phyloP scores from a whole-genome alignment of 441 rosid genomes.

The Populus hybrid region DNA sequence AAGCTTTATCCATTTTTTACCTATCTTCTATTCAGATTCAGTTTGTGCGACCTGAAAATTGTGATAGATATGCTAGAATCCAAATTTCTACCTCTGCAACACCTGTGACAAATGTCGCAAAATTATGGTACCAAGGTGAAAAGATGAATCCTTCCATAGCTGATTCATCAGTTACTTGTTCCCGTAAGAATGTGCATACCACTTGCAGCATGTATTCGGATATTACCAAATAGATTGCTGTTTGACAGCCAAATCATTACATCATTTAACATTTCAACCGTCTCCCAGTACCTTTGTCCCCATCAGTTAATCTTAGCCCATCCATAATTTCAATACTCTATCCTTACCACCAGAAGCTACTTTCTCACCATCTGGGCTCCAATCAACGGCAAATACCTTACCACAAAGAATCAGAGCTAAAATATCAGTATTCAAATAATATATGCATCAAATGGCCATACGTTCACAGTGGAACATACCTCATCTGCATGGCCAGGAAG shows the following conservation, averaged over 20 bases:
- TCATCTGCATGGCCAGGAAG: conserved; percentile 98
- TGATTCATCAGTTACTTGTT: background rate
- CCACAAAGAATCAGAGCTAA: background rate
- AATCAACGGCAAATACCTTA: conserved; percentile 89
- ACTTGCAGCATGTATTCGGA: background rate
- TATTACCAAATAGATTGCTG: background rate
- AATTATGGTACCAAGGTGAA: background rate
- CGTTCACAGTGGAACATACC: conserved; percentile 34
- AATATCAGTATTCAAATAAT: conserved; percentile 1
- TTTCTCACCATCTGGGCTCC: conserved; percentile 99
- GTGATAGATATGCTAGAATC: background rate
- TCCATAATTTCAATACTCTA: conserved; percentile 86
- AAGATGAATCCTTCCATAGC: background rate
- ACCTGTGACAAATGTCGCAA: background rate
- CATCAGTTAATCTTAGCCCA: conserved; percentile 47
- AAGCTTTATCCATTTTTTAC: background rate
- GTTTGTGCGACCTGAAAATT: background rate
- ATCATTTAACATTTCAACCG: background rate
- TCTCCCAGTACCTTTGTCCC: background rate
- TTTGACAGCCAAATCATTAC: background rate
- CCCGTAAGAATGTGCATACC: background rate
- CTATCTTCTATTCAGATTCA: background rate
- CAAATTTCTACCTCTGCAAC: background rate
- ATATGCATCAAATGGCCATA: background rate
- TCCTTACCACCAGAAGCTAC: conserved; percentile 97